phyloP scores from a whole-genome alignment of 2,329 filamentous ascomycete species.

The Nectriaceae sp. region DNA sequence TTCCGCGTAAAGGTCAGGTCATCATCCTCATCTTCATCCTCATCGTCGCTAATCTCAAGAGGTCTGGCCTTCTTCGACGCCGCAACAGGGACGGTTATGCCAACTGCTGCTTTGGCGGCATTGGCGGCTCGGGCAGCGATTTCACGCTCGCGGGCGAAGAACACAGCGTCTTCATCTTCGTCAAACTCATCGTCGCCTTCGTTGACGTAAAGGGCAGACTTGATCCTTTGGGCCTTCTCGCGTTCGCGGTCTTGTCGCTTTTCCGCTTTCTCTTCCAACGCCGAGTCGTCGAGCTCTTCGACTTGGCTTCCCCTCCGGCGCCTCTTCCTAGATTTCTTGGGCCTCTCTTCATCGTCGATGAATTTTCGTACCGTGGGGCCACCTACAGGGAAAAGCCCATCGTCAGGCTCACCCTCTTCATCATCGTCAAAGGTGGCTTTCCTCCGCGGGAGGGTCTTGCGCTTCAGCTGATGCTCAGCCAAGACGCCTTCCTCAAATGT shows the following conservation, averaged over 20 bases:
- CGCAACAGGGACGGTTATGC: conserved; percentile 7
- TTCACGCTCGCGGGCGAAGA: conserved; percentile 71
- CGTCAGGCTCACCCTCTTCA: conserved; percentile 55
- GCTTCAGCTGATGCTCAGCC: conserved; percentile 78
- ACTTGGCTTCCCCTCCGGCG: conserved; percentile 51
- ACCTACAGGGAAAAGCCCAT: conserved; percentile 69
- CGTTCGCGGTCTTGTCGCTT: conserved; percentile 66
- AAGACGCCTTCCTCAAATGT: conserved; percentile 73
- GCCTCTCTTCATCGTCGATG: conserved; percentile 59
- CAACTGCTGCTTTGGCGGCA: conserved; percentile 30
- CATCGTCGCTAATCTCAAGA: conserved; percentile 29
- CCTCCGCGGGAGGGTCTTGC: conserved; percentile 60
- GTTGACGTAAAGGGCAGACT: conserved; percentile 79
- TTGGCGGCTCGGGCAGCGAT: conserved; percentile 57
- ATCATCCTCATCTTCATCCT: conserved; percentile 30
- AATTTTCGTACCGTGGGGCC: conserved; percentile 61
- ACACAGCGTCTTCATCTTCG: conserved; percentile 66
- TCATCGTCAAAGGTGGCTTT: conserved; percentile 71
- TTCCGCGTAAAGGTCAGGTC: conserved; percentile 20
- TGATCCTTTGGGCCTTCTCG: conserved; percentile 79
- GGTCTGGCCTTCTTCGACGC: conserved; percentile 28
- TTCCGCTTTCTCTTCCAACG: conserved; percentile 64
- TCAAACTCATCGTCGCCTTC: conserved; percentile 90
- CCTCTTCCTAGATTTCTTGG: conserved; percentile 40
- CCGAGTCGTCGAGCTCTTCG: conserved; percentile 58